Conservation (phyloP, 805 yeast species). For the Yarrowia sp. region DNA sequence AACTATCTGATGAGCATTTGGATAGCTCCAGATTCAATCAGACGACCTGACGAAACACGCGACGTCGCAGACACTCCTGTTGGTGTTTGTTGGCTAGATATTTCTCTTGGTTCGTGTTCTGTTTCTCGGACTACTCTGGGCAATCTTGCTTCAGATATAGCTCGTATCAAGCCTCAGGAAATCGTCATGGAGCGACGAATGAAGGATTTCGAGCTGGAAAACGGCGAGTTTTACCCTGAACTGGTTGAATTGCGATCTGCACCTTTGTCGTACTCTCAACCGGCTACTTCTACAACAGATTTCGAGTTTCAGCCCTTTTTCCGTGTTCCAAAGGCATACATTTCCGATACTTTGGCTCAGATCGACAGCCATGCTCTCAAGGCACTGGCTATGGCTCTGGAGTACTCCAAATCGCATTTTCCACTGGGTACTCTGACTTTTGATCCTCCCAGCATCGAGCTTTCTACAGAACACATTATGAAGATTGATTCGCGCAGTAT, state of each 20-base stretch:
- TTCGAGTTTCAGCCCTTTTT: conserved; percentile 4
- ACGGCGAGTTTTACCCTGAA: conserved; percentile 55
- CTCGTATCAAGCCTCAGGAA: conserved; percentile 80
- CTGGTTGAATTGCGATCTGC: conserved; percentile 57
- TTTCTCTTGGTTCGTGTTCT: conserved; percentile 74
- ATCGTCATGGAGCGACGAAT: conserved; percentile 47
- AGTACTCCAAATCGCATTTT: conserved; percentile 68
- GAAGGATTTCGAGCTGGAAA: conserved; percentile 36
- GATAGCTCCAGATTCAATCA: conserved; percentile 31
- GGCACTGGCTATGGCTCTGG: conserved; percentile 60
- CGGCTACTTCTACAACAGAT: conserved; percentile 37
- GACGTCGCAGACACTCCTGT: conserved; percentile 45
- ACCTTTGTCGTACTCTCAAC: conserved; percentile 52
- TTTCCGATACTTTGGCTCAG: background rate
- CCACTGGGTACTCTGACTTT: conserved; percentile 65
- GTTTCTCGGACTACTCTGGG: conserved; percentile 61
- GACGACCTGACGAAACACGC: conserved; percentile 8
- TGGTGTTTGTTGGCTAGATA: conserved; percentile 86
- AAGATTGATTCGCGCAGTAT: conserved; percentile 62
- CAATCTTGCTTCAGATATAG: conserved; percentile 64
- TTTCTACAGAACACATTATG: conserved; percentile 51
- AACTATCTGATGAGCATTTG: conserved; percentile 63
- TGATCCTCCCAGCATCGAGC: conserved; percentile 58
- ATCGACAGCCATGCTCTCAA: conserved; percentile 42
- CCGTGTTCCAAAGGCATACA: background rate